These are phyloP conservation scores for Fusarium mundagurra DNA, from an alignment of 2,329 filamentous ascomycete genomes.

Conservation along the genomic window DNA sequence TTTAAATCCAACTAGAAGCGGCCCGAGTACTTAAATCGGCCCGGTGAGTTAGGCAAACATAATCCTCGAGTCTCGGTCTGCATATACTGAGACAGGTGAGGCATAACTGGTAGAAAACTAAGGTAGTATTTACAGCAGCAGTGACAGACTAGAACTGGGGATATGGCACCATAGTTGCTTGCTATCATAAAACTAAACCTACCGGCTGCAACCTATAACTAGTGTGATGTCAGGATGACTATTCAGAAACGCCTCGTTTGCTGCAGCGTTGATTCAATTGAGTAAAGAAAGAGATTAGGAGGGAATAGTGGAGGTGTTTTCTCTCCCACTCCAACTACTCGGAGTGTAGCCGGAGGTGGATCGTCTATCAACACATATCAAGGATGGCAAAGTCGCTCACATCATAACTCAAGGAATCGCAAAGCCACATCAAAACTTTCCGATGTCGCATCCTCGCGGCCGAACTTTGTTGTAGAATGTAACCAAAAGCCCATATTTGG, in stretches of 20 bases:
- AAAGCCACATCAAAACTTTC: slow-evolving; percentile 9
- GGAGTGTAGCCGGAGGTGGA: slow-evolving; percentile 24
- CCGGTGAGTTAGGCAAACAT: slow-evolving; percentile 20
- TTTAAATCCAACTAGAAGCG: slow-evolving; percentile 25
- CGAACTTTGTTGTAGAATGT: slow-evolving; percentile 14
- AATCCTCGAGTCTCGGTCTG: slow-evolving; percentile 14
- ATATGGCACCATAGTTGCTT: slow-evolving; percentile 8
- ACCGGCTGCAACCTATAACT: neutral
- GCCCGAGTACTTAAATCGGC: slow-evolving; percentile 35
- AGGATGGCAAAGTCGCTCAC: neutral
- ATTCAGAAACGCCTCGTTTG: slow-evolving; percentile 23
- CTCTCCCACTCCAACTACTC: neutral
- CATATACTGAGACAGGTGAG: slow-evolving; percentile 15
- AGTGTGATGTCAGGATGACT: slow-evolving; percentile 33
- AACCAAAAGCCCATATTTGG: neutral
- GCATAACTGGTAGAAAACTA: neutral
- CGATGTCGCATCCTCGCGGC: slow-evolving; percentile 36
- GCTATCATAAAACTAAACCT: neutral
- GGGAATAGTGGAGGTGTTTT: slow-evolving; percentile 28
- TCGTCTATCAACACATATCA: neutral
- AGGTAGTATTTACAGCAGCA: neutral
- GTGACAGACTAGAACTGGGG: neutral
- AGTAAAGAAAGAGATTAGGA: neutral
- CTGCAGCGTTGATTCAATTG: slow-evolving; percentile 20
- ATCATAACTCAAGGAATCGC: slow-evolving; percentile 17